These are phyloP conservation scores for Oryza meridionalis DNA, from an alignment of 176 grass and related monocot species.

Conservation along the genomic window DNA sequence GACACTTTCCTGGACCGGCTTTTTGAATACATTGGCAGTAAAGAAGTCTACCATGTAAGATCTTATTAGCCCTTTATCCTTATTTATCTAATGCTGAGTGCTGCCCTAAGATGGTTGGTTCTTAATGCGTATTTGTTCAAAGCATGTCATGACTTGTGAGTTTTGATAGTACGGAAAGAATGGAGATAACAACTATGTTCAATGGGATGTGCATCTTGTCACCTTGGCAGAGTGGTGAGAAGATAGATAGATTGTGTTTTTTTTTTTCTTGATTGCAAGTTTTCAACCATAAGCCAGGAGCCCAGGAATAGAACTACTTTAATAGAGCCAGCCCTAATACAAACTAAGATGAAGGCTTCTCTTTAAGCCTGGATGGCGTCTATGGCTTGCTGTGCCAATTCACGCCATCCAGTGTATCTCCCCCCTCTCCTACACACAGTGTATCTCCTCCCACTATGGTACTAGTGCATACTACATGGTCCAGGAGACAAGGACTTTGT, in stretches of 20 bases:
- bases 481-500: background rate
- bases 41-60: conserved; percentile 79
- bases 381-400: too few species aligned
- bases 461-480: background rate
- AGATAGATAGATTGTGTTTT: background rate
- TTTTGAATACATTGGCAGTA: conserved; percentile 83
- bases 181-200: background rate
- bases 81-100: conserved; percentile 5
- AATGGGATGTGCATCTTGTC: background rate
- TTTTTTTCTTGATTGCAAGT: too few species aligned
- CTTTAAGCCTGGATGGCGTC: background rate
- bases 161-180: background rate
- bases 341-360: background rate
- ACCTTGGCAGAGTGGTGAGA: background rate
- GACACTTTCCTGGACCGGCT: conserved; percentile 89
- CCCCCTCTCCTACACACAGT: background rate
- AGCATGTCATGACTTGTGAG: background rate
- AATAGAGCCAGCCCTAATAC: background rate
- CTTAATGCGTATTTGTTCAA: conserved; percentile 30
- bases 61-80: conserved; percentile 11
- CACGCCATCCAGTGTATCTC: too few species aligned
- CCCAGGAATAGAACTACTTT: too few species aligned
- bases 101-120: conserved; percentile 14
- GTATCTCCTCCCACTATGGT: background rate
- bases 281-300: too few species aligned